Base-by-base conservation (phyloP, 176 grass and related monocot species). In the Carex littledalei region DNA sequence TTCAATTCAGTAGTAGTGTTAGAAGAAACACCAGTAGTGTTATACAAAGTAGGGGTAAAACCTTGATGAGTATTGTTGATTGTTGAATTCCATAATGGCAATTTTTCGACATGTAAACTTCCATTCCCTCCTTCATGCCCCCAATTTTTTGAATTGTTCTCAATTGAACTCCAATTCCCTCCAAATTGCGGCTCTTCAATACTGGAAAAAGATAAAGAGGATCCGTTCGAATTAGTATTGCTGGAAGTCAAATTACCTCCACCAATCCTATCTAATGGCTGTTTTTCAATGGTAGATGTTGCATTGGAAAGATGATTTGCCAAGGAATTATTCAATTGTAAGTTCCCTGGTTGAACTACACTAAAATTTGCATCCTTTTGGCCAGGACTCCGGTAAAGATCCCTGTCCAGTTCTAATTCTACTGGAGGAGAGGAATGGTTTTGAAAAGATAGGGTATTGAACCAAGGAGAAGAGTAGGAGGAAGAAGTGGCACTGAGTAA, bases 381-480 rank as follows among this genome's bases (percentile, higher is more conserved):
- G 58, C 67, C n/a, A 74, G 47, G 9, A 73, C 17, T 61, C 47
- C 4, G 9, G 9, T 74, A 12, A 20, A 9, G 39, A 21, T 1
- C 56, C 13, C 13, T 39, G 37, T 21, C 37, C 81, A 66, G 39
- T 54, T 65, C 62, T 26, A 68, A 54, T 52, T 45, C 81, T 21
- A 84, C 67, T 45, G 70, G 49, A 78, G 68, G 66, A 67, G 87
- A 50, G 17, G 64, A 59, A 32, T 56, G 9, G n/a, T 78, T 78
- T 0, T 55, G 74, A 18, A 78, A 56, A 31, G 62, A 59, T 14
- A 77, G 17, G 6, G 34, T n/a, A 74, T 64, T 74, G 26, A 79
- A 86, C 73, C 52, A 73, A 67, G 69, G 75, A 71, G 70, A 60
- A 21, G 79, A 63, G 16, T 17, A 80, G 45, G 58, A 78, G 24